A percentile compares a stretch with the other conserved stretches of the same genome.
These are phyloP conservation scores for Pestalotiopsis sp. DNA, from an alignment of 2,329 filamentous ascomycete genomes.

Conservation along the genomic window DNA sequence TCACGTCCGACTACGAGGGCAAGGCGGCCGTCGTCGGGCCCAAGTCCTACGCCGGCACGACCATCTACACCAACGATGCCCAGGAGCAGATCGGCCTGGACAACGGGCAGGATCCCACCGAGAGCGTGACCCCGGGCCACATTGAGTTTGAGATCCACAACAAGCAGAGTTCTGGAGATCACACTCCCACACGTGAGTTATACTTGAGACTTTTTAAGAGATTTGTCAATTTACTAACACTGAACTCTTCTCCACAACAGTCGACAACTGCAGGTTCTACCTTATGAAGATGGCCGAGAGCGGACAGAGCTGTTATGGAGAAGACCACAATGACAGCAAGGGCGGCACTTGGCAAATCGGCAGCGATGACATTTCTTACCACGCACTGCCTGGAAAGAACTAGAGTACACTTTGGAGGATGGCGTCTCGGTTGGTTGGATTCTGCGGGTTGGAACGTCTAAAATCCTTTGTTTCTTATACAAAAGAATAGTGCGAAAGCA, in stretches of 20 bases:
- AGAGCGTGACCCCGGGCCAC: background rate
- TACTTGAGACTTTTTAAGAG: background rate
- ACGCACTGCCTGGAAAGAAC: constrained; percentile 1
- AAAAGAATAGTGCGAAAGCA: too few relatives aligned
- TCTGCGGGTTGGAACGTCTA: background rate
- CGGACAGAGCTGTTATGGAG: background rate
- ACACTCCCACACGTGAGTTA: background rate
- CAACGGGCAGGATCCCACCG: background rate
- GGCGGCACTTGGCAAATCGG: constrained; percentile 3
- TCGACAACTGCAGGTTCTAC: background rate
- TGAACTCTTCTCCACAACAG: background rate
- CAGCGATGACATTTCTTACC: background rate
- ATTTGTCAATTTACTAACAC: background rate
- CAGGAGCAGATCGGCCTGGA: background rate
- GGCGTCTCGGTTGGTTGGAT: too few relatives aligned
- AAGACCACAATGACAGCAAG: constrained; percentile 1
- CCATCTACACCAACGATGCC: background rate
- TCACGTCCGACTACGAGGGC: constrained; percentile 1
- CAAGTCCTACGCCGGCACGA: constrained; percentile 2
- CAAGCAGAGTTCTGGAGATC: background rate
- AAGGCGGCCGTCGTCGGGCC: background rate
- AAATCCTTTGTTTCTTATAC: too few relatives aligned
- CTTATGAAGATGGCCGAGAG: background rate
- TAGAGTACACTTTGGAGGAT: background rate
- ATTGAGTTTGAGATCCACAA: constrained; percentile 5